phyloP scores from a whole-genome alignment of 768 basidiomycete genomes.

The Rhodosporidiobolus sp. region DNA sequence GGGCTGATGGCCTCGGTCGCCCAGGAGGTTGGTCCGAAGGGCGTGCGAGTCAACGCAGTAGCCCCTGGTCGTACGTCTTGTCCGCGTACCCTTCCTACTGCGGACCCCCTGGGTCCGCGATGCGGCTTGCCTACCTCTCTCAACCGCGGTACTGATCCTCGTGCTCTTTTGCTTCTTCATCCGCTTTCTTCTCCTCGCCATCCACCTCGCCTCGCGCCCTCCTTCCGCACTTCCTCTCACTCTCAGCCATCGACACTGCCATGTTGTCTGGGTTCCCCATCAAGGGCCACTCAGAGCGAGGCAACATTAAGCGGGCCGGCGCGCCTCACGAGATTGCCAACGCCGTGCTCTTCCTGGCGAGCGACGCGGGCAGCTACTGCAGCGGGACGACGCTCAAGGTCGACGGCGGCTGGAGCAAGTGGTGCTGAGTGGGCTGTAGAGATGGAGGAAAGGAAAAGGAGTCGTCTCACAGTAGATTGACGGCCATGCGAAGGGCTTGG shows the following conservation, averaged over 20 bases:
- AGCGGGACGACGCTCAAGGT: slow-evolving; percentile 13
- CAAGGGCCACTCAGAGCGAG: background rate
- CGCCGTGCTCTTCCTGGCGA: background rate
- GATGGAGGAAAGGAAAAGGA: too few relatives aligned
- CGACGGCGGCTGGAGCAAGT: slow-evolving; percentile 24
- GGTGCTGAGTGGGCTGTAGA: slow-evolving; percentile 5
- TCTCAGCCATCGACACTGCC: slow-evolving; percentile 14
- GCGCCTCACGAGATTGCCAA: slow-evolving; percentile 3
- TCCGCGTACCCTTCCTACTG: too few relatives aligned
- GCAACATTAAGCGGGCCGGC: slow-evolving; percentile 13
- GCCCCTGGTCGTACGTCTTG: slow-evolving; percentile 3
- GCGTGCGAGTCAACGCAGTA: slow-evolving; percentile 10
- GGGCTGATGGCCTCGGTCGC: slow-evolving; percentile 10
- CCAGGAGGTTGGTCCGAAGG: slow-evolving; percentile 3
- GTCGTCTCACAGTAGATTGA: too few relatives aligned
- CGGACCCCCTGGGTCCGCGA: too few relatives aligned
- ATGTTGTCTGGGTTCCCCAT: slow-evolving; percentile 3
- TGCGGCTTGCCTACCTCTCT: too few relatives aligned
- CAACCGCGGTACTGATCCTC: too few relatives aligned
- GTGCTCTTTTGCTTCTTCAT: too few relatives aligned
- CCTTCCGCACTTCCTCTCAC: background rate
- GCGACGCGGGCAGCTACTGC: slow-evolving; percentile 4
- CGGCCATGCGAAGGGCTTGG: too few relatives aligned
- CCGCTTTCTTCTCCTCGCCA: too few relatives aligned
- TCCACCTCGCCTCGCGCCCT: background rate